phyloP scores from a whole-genome alignment of 768 basidiomycete genomes.

The Xerocomus spinulosus region DNA sequence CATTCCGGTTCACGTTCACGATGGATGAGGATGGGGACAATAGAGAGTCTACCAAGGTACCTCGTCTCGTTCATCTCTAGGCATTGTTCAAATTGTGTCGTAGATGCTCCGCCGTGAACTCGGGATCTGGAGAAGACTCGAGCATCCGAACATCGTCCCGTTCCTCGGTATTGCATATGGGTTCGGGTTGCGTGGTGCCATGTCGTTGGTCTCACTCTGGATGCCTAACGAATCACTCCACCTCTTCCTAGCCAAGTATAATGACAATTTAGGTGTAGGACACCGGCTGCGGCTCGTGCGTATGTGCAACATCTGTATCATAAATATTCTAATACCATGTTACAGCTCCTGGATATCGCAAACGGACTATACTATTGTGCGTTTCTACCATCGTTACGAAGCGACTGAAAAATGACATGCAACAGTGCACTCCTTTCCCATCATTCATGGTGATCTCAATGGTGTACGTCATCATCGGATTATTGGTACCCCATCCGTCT shows the following conservation, averaged over 20 bases:
- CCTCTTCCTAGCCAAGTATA: slow-evolving; percentile 10
- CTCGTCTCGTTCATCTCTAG: no score
- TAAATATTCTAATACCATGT: slow-evolving; percentile 13
- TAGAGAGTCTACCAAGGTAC: no score
- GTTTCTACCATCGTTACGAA: neutral
- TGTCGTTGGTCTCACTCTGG: slow-evolving; percentile 31
- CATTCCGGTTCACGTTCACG: no score
- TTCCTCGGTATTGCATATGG: slow-evolving; percentile 7
- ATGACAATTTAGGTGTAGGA: neutral
- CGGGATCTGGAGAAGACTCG: slow-evolving; percentile 25
- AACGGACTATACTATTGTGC: slow-evolving; percentile 9
- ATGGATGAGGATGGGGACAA: no score
- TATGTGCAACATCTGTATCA: slow-evolving; percentile 6
- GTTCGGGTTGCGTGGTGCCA: slow-evolving; percentile 20
- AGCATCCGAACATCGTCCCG: slow-evolving; percentile 25
- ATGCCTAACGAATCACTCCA: slow-evolving; percentile 25
- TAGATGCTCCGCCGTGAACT: slow-evolving; percentile 28
- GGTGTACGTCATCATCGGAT: neutral
- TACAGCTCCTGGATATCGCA: slow-evolving; percentile 11
- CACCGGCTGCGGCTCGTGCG: slow-evolving; percentile 14
- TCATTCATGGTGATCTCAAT: slow-evolving; percentile 16
- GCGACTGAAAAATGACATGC: neutral
- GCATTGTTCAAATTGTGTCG: no score
- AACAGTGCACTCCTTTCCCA: slow-evolving; percentile 7
- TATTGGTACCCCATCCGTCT: neutral